Conservation (phyloP, 495 filamentous ascomycete genomes). For the Immersiella caudata region DNA sequence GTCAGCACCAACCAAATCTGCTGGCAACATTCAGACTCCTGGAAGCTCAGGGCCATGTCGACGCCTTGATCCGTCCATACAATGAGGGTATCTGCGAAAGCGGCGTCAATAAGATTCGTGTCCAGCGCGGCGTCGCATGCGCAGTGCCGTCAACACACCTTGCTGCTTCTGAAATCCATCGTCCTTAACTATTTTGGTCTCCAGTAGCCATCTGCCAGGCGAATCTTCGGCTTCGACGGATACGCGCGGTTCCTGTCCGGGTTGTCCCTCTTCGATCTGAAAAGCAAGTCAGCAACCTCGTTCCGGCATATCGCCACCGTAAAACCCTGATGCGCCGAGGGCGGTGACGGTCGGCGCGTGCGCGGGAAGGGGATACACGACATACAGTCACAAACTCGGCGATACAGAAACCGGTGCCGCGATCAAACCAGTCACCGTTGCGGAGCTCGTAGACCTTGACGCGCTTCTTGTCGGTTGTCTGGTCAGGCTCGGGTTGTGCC, state of each 20-base stretch:
- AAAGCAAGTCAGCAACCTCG: neutral
- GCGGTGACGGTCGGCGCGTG: neutral
- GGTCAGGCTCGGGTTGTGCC: slow-evolving; percentile 84
- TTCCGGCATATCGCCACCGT: slow-evolving; percentile 22
- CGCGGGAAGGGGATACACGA: slow-evolving; percentile 16
- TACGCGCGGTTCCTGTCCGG: slow-evolving; percentile 74
- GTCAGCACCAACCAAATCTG: slow-evolving; percentile 72
- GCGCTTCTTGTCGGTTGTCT: slow-evolving; percentile 87
- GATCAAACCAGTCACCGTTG: slow-evolving; percentile 98
- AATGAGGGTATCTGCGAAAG: slow-evolving; percentile 82
- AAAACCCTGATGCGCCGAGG: neutral
- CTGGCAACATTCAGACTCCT: slow-evolving; percentile 93
- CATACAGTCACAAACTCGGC: slow-evolving; percentile 78
- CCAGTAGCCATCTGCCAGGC: slow-evolving; percentile 76
- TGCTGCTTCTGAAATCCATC: slow-evolving; percentile 99
- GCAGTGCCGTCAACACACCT: slow-evolving; percentile 58
- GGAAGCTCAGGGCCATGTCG: slow-evolving; percentile 98
- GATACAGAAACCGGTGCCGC: slow-evolving; percentile 93
- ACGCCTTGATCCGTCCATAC: slow-evolving; percentile 95
- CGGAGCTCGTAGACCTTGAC: slow-evolving; percentile 99
- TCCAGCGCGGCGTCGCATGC: neutral
- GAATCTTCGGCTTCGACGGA: slow-evolving; percentile 93
- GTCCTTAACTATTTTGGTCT: slow-evolving; percentile 89
- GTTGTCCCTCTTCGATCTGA: slow-evolving; percentile 49
- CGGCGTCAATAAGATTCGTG: slow-evolving; percentile 3